A percentile compares a stretch with the other conserved stretches of the same genome.
Evolutionary conservation across 768 basidiomycete species (phyloP).

Genomic region (Piloderma croceum): DNA sequence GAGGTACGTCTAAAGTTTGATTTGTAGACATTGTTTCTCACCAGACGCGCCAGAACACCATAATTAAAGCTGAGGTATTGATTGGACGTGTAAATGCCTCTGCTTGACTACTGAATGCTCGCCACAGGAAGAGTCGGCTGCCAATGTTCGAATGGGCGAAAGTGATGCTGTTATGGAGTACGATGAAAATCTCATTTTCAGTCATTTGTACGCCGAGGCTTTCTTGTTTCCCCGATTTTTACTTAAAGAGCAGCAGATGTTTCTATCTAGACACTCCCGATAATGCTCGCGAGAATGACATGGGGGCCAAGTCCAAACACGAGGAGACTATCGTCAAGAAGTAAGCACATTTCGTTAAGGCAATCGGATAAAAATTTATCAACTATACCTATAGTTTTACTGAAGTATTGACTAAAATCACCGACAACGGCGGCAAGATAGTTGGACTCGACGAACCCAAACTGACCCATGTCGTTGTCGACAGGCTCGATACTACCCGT

Average conservation of each 20-base stretch:
- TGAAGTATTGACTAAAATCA: conserved; percentile 40
- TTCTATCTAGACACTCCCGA: conserved; percentile 85
- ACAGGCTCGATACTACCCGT: conserved; percentile 75
- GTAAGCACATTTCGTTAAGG: conserved; percentile 32
- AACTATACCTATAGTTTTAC: conserved; percentile 45
- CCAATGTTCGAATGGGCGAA: conserved; percentile 72
- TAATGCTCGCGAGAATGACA: conserved; percentile 63
- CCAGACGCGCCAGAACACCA: too few relatives aligned
- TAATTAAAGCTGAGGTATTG: conserved; percentile 36
- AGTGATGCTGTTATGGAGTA: conserved; percentile 65
- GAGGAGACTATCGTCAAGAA: conserved; percentile 47
- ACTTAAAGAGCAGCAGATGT: conserved; percentile 41
- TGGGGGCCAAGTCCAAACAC: conserved; percentile 50
- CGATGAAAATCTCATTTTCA: conserved; percentile 74
- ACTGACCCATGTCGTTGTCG: conserved; percentile 81
- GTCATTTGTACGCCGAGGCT: conserved; percentile 72
- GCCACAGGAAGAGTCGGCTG: conserved; percentile 24
- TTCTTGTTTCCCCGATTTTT: not conserved
- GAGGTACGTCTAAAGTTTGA: conserved; percentile 19
- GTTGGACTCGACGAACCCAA: conserved; percentile 67
- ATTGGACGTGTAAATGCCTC: conserved; percentile 28
- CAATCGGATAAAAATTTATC: not conserved
- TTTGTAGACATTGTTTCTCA: conserved; percentile 1
- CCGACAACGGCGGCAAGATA: conserved; percentile 73
- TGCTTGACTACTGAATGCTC: conserved; percentile 9